A percentile compares a stretch with the other conserved stretches of the same genome.
Conservation (phyloP, 345 rosid species). For the Populus simonii region DNA sequence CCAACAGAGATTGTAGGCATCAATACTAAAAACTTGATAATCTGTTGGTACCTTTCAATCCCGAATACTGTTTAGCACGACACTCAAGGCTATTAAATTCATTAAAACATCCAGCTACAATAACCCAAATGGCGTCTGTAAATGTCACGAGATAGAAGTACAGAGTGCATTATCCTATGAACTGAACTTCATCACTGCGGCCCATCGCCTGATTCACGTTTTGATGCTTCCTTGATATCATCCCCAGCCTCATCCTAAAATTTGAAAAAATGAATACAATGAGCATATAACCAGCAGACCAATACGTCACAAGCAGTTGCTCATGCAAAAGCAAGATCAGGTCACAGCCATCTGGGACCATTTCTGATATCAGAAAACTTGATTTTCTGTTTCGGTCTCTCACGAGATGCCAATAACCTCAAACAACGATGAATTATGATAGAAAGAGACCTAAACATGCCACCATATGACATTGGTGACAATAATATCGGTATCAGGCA, state of each 20-base stretch:
- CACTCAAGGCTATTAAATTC: slow-evolving; percentile 25
- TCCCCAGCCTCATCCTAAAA: slow-evolving; percentile 79
- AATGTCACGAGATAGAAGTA: slow-evolving; percentile 28
- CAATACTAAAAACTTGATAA: slow-evolving; percentile 24
- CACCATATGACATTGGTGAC: too few species aligned
- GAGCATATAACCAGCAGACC: neutral
- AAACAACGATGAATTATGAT: neutral
- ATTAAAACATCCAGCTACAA: slow-evolving; percentile 33
- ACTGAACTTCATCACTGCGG: slow-evolving; percentile 39
- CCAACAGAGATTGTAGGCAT: slow-evolving; percentile 31
- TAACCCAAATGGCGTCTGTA: slow-evolving; percentile 33
- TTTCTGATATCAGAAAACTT: neutral
- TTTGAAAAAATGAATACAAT: neutral
- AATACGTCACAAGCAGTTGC: neutral
- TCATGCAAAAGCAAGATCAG: neutral
- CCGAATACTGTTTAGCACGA: slow-evolving; percentile 10
- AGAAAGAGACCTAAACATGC: neutral
- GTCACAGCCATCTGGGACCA: neutral
- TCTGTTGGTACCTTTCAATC: slow-evolving; percentile 24
- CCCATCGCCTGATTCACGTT: slow-evolving; percentile 57
- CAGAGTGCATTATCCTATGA: slow-evolving; percentile 24
- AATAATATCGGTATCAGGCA: neutral
- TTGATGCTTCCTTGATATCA: slow-evolving; percentile 84
- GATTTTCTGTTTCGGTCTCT: neutral
- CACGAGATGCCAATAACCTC: neutral